These are phyloP conservation scores for Mortierella sp. DNA, from an alignment of 371 early-diverging fungal species.

Conservation along the genomic window DNA sequence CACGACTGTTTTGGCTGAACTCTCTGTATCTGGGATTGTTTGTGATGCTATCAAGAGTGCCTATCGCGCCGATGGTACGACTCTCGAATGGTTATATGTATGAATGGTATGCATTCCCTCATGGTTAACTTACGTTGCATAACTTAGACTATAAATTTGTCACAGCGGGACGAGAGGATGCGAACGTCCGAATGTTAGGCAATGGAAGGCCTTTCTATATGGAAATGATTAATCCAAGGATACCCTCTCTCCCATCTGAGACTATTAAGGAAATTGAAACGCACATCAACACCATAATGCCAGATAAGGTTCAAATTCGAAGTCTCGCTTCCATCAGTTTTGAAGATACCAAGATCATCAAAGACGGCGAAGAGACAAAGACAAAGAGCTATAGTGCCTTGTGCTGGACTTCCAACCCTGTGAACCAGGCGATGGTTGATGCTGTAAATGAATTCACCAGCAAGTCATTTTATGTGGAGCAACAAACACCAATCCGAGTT, in stretches of 20 bases:
- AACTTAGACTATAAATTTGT: conserved; percentile 81
- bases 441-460: conserved; percentile 63
- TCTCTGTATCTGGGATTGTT: conserved; percentile 87
- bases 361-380: conserved; percentile 88
- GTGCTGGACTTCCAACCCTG: conserved; percentile 75
- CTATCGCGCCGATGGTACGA: conserved; percentile 65
- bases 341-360: conserved; percentile 76
- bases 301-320: conserved; percentile 66
- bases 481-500: conserved; percentile 96
- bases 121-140: not conserved
- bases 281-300: conserved; percentile 65
- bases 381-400: conserved; percentile 87
- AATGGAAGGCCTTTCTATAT: conserved; percentile 95
- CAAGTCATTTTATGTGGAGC: conserved; percentile 75
- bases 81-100: not conserved
- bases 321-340: conserved; percentile 61
- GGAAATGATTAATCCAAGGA: conserved; percentile 87
- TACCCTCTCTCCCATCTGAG: conserved; percentile 44
- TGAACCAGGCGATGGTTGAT: conserved; percentile 66
- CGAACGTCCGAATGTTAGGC: conserved; percentile 97
- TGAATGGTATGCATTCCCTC: not conserved
- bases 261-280: conserved; percentile 67
- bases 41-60: conserved; percentile 69
- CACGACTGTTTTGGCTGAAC: conserved; percentile 77
- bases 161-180: conserved; percentile 96